phyloP scores from a whole-genome alignment of 2,329 filamentous ascomycete species.

The Aspergillus terreus region DNA sequence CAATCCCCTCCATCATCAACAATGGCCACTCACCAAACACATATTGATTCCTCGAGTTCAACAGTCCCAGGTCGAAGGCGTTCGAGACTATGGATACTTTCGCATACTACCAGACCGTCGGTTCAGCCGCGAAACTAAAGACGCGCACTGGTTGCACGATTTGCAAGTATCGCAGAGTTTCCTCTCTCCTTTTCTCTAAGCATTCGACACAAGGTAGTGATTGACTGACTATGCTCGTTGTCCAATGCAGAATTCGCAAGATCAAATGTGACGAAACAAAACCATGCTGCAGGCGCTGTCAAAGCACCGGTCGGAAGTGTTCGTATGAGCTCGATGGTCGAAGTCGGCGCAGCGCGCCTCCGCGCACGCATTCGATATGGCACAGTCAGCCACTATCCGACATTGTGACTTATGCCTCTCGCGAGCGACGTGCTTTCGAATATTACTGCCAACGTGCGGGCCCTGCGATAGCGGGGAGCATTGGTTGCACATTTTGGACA shows the following conservation, averaged over 20 bases:
- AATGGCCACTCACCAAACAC: too few species aligned
- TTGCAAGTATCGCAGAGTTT: background rate
- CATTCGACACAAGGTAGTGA: background rate
- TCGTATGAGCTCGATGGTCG: constrained; percentile 11
- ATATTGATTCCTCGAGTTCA: too few species aligned
- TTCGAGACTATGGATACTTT: too few species aligned
- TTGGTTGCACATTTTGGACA: constrained; percentile 21
- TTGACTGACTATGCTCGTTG: background rate
- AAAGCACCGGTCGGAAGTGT: constrained; percentile 16
- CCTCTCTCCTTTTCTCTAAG: background rate
- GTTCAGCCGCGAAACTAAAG: too few species aligned
- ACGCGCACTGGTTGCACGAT: background rate
- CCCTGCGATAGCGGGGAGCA: constrained; percentile 9
- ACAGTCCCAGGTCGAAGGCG: too few species aligned
- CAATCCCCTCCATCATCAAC: too few species aligned
- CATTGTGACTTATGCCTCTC: background rate
- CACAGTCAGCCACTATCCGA: background rate
- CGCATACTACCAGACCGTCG: too few species aligned
- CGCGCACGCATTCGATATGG: background rate
- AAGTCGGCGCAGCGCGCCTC: background rate
- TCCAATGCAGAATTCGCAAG: constrained; percentile 11
- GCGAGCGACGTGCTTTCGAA: constrained; percentile 23
- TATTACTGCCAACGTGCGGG: constrained; percentile 21
- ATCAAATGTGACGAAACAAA: constrained; percentile 26
- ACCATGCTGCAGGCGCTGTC: constrained; percentile 13